Evolutionary conservation across 2,329 filamentous ascomycete species (phyloP), one percentile per base, ranked within the genome.

Genomic region (Scedosporium minutisporum): DNA sequence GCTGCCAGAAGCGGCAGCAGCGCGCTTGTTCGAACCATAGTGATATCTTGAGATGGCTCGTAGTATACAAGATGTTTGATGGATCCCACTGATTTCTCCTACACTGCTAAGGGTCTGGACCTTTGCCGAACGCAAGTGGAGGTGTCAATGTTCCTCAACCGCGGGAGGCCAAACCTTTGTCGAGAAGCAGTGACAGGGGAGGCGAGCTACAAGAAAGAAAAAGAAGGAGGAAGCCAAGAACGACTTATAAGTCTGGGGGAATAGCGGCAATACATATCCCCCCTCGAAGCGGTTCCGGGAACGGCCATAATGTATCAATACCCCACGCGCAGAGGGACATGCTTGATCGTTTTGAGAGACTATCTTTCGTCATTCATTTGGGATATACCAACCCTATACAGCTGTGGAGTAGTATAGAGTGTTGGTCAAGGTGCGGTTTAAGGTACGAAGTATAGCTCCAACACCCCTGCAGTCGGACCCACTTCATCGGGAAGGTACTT

Each of bases 21-120:
- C 41, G 73, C 57, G 61, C 67, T 68, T 29, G 73, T 66, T 53
- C 72, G 72, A 57, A 77, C 73, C 74, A 78, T 78, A 66, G 55
- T 70, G 70, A 66, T 42, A 66, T 62, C 16, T 68, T 68, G 46
- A 62, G n/a, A 38, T 51, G 46, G 25, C 41, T n/a, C 38, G 38
- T 2, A 23, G 33, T 16, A 18, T 12, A 21, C 16, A 14, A n/a
- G 18, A 48, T n/a, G 14, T 6, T n/a, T 12, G 33, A 38, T 14
- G 29, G 29, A 7, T 29, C 29, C 29, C 29, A 29, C 4, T 29
- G 33, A 38, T 38, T 38, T 12, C 33, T 38, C 33, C 33, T 38
- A 38, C 33, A 38, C 33, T 38, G 21, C 23, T 23, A 27, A 12
- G 23, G 18, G 12, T 21, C 18, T 10, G 10, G 51, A 18, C 21